A percentile compares a stretch with the other conserved stretches of the same genome.
These are phyloP conservation scores for Calocera cornea DNA, from an alignment of 768 basidiomycete genomes.

Conservation along the genomic window DNA sequence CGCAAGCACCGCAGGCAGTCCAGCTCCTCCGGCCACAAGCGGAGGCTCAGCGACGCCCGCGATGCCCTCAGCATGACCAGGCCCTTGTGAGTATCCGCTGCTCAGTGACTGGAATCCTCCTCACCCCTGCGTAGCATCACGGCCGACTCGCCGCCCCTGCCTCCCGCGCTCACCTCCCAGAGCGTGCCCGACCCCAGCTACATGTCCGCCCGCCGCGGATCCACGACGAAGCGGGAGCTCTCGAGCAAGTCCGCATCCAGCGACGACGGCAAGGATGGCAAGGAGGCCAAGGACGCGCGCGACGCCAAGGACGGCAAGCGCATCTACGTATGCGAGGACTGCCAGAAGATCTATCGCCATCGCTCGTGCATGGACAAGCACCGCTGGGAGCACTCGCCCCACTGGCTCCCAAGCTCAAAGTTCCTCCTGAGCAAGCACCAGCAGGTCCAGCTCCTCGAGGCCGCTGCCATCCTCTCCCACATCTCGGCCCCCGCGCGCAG, in stretches of 20 bases:
- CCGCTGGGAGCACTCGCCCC: constrained; percentile 93
- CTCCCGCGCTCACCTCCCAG: neutral
- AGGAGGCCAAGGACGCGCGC: neutral
- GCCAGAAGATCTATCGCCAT: constrained; percentile 38
- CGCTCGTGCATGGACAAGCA: constrained; percentile 94
- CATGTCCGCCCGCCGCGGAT: neutral
- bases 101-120: neutral
- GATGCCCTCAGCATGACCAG: constrained; percentile 3
- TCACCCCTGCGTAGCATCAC: neutral
- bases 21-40: constrained; percentile 14
- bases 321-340: neutral
- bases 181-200: neutral
- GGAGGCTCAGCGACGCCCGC: constrained; percentile 4
- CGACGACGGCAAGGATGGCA: neutral
- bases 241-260: neutral
- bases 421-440: constrained; percentile 90
- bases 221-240: neutral
- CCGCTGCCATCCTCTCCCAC: constrained; percentile 88
- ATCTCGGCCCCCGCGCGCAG: constrained; percentile 59
- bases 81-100: neutral
- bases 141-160: neutral
- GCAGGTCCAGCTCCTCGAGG: constrained; percentile 93
- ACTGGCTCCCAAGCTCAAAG: constrained; percentile 88
- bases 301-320: constrained; percentile 6
- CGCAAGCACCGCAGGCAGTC: constrained; percentile 14